phyloP scores from a whole-genome alignment of 148 eudicot genomes.

The Fallopia convolvulus region DNA sequence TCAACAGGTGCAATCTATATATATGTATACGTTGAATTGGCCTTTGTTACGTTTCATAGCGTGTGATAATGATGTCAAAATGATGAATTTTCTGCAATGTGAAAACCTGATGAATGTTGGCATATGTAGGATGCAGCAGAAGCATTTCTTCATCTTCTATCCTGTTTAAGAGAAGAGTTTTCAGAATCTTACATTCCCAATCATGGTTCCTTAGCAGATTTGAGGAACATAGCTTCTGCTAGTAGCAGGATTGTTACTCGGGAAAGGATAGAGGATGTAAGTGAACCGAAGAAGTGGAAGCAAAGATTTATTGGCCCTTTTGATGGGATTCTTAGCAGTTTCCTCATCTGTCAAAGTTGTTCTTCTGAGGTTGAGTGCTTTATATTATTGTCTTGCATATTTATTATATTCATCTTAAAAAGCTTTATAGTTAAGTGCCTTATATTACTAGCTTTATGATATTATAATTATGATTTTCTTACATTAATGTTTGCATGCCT shows the following conservation, averaged over 20 bases:
- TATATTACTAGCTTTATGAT: not conserved
- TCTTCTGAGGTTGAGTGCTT: slow-evolving; percentile 73
- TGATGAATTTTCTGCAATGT: not conserved
- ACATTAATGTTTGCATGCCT: not conserved
- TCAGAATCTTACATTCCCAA: slow-evolving; percentile 43
- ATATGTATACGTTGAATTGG: not conserved
- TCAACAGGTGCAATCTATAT: slow-evolving; percentile 60
- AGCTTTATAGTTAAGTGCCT: not conserved
- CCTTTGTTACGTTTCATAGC: not conserved
- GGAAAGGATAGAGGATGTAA: slow-evolving; percentile 23
- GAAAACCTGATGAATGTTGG: slow-evolving; percentile 10
- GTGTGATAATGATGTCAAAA: not conserved
- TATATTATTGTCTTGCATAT: not conserved
- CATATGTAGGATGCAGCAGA: slow-evolving; percentile 85
- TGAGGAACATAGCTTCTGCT: slow-evolving; percentile 23
- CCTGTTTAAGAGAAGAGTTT: slow-evolving; percentile 81
- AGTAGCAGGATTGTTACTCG: slow-evolving; percentile 39
- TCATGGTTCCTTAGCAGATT: slow-evolving; percentile 51
- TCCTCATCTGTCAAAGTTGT: slow-evolving; percentile 70
- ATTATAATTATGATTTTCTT: not conserved
- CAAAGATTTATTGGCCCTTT: slow-evolving; percentile 67
- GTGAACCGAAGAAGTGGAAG: slow-evolving; percentile 61
- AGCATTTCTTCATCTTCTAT: slow-evolving; percentile 78
- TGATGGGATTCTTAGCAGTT: slow-evolving; percentile 78
- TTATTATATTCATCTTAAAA: not conserved